These are phyloP conservation scores for Chlamydomonas schloesseri DNA, from an alignment of 139 green algal species.

Conservation along the genomic window DNA sequence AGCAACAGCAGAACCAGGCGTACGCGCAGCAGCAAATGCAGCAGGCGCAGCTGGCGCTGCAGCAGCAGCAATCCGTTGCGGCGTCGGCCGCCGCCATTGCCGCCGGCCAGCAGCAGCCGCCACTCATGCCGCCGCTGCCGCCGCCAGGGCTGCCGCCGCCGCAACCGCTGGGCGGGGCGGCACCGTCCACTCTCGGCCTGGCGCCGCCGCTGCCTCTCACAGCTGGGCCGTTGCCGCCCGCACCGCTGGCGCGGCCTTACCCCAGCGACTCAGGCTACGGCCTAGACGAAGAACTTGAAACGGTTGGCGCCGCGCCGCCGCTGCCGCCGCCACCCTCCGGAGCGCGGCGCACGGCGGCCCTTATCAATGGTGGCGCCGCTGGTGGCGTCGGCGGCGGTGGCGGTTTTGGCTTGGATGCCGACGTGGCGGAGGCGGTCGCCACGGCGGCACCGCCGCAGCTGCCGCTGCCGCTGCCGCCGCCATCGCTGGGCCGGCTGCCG, in stretches of 20 bases:
- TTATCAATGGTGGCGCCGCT: not conserved
- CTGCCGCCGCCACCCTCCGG: not conserved
- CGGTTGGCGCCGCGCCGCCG: not conserved
- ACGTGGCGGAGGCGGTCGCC: constrained; percentile 27
- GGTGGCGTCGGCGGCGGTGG: not conserved
- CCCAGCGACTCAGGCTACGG: not conserved
- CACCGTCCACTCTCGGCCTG: no score
- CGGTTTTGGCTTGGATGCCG: constrained; percentile 3
- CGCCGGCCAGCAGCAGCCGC: no score
- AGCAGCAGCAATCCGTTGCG: no score
- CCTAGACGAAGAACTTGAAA: not conserved
- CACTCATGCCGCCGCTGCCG: not conserved
- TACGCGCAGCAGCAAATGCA: not conserved
- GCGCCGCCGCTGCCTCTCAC: not conserved
- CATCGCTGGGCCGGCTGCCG: not conserved
- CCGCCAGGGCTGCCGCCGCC: not conserved
- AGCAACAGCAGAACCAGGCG: not conserved
- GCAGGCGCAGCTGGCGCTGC: not conserved
- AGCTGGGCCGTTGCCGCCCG: no score
- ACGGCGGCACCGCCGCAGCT: not conserved
- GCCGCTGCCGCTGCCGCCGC: not conserved
- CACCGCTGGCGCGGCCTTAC: not conserved
- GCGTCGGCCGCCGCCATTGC: not conserved
- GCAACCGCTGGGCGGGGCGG: not conserved
- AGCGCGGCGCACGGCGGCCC: not conserved